These are phyloP conservation scores for Arctium minus DNA, from an alignment of 129 eudicot species.

Conservation along the genomic window DNA sequence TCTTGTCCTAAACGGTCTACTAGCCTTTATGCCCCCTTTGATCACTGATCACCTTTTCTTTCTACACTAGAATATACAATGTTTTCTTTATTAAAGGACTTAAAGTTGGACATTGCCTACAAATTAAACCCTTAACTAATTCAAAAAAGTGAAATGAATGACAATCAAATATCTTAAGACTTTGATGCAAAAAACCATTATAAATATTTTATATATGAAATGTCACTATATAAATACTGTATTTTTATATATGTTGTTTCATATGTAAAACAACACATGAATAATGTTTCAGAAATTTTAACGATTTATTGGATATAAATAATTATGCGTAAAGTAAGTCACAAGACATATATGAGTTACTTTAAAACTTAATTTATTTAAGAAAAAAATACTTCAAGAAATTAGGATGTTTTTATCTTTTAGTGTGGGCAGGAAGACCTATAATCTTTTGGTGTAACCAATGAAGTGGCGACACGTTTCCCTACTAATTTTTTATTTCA, in stretches of 20 bases:
- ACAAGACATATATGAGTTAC: conserved; percentile 13
- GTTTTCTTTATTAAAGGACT: not conserved
- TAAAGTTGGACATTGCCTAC: not conserved
- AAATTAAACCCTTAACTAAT: not conserved
- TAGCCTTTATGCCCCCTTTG: not conserved
- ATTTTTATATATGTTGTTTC: too few species aligned
- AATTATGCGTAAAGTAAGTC: not conserved
- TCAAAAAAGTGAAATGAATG: not conserved
- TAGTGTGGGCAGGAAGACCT: conserved; percentile 26
- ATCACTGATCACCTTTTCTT: not conserved
- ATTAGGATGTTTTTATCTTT: not conserved
- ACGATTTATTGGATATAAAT: too few species aligned
- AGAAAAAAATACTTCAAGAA: not conserved
- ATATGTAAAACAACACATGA: too few species aligned
- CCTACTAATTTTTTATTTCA: not conserved
- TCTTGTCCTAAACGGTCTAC: not conserved
- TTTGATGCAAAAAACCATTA: not conserved
- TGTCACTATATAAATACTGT: too few species aligned
- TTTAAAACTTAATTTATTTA: conserved; percentile 6
- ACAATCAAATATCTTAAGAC: not conserved
- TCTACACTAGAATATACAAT: not conserved
- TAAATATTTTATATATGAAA: too few species aligned
- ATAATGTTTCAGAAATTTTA: too few species aligned
- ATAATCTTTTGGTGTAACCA: conserved; percentile 22
- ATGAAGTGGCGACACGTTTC: conserved; percentile 5